phyloP scores from a whole-genome alignment of 495 filamentous ascomycete genomes.

The Lophiostoma macrostomum region DNA sequence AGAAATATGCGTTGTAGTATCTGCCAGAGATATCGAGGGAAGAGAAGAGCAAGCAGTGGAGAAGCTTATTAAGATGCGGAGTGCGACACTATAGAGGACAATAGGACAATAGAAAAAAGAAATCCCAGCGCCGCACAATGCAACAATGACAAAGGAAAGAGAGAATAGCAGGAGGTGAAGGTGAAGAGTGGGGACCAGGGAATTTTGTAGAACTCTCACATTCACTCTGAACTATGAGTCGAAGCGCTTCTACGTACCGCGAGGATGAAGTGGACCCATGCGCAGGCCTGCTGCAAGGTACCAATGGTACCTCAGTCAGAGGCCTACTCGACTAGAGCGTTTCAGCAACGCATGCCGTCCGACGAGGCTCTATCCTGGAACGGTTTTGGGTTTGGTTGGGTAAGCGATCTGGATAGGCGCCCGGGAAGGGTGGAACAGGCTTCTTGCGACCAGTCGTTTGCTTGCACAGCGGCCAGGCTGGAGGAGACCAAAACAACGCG shows the following conservation, averaged over 20 bases:
- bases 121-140: constrained; percentile 20
- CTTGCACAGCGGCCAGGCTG: constrained; percentile 18
- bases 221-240: constrained; percentile 25
- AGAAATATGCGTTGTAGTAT: constrained; percentile 15
- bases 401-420: constrained; percentile 30
- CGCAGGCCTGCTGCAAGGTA: constrained; percentile 28
- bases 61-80: constrained; percentile 20
- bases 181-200: not conserved
- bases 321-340: constrained; percentile 27
- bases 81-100: constrained; percentile 18
- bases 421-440: constrained; percentile 14
- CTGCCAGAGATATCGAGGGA: constrained; percentile 30
- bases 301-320: constrained; percentile 20
- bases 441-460: constrained; percentile 32
- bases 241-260: constrained; percentile 35
- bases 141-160: constrained; percentile 26
- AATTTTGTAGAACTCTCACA: constrained; percentile 10
- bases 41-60: constrained; percentile 1
- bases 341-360: constrained; percentile 30
- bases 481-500: constrained; percentile 27
- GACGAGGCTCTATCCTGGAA: constrained; percentile 33
- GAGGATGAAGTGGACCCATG: constrained; percentile 30
- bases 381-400: constrained; percentile 14
- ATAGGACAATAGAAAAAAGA: constrained; percentile 16
- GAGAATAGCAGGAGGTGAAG: constrained; percentile 9